phyloP scores from a whole-genome alignment of 2,329 filamentous ascomycete species.

The Talaromyces funiculosus region DNA sequence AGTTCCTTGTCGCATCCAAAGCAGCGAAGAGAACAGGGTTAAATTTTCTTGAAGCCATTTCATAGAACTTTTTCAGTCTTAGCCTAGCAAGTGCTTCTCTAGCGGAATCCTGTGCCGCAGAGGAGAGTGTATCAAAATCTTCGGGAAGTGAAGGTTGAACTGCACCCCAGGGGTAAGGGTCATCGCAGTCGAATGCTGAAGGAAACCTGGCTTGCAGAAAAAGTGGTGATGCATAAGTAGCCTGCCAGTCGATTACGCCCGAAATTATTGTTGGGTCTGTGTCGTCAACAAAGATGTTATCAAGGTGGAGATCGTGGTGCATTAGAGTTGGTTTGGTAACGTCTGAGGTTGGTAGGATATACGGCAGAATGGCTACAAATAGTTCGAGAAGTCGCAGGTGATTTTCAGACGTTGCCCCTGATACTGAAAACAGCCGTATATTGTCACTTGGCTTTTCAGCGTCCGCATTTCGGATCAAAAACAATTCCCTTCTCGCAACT shows the following conservation, averaged over 20 bases:
- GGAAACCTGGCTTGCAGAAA: slow-evolving; percentile 25
- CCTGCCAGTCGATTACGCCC: slow-evolving; percentile 26
- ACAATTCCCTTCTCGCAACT: slow-evolving; percentile 19
- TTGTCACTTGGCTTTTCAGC: not conserved
- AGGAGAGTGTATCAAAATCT: slow-evolving; percentile 19
- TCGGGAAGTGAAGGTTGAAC: slow-evolving; percentile 22
- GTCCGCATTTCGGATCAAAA: slow-evolving; percentile 11
- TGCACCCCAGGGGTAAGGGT: slow-evolving; percentile 22
- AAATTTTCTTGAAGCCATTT: slow-evolving; percentile 21
- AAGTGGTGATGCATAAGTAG: slow-evolving; percentile 20
- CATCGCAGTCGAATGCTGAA: slow-evolving; percentile 20
- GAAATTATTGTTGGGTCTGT: slow-evolving; percentile 23
- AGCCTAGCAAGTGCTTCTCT: slow-evolving; percentile 12
- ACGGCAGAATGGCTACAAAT: slow-evolving; percentile 18
- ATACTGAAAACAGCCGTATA: not conserved
- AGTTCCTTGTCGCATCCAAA: slow-evolving; percentile 19
- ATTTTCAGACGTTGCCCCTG: slow-evolving; percentile 2
- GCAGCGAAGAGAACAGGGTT: slow-evolving; percentile 19
- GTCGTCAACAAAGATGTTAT: slow-evolving; percentile 32
- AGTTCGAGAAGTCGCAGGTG: slow-evolving; percentile 20
- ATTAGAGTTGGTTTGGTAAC: slow-evolving; percentile 14
- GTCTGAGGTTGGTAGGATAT: slow-evolving; percentile 18
- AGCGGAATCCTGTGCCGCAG: slow-evolving; percentile 15
- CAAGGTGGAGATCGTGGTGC: slow-evolving; percentile 24
- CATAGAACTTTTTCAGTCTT: slow-evolving; percentile 22